Percentiles rank a stretch among this genome's conserved stretches.
These are phyloP conservation scores for Trichoderma parareesei DNA, from an alignment of 495 filamentous ascomycete species.

Conservation along the genomic window DNA sequence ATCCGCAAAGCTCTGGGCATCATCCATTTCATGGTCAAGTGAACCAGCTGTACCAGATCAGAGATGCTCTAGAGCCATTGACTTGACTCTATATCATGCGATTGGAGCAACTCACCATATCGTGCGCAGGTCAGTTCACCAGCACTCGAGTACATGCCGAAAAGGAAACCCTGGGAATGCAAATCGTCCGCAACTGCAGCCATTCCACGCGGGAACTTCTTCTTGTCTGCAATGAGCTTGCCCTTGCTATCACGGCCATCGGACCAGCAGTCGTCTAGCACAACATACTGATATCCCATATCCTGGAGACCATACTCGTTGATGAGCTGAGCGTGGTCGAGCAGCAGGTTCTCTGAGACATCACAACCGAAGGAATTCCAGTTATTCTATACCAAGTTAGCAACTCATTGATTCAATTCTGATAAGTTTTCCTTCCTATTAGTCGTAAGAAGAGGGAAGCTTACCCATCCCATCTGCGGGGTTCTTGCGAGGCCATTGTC, in stretches of 20 bases:
- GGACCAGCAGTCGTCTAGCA: constrained; percentile 51
- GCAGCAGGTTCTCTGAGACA: constrained; percentile 36
- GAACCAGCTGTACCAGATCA: constrained; percentile 25
- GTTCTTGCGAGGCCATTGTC: constrained; percentile 2
- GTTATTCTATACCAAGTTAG: constrained; percentile 22
- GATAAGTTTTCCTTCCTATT: no score
- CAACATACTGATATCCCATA: constrained; percentile 48
- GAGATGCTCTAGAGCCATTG: not conserved
- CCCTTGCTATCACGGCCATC: constrained; percentile 20
- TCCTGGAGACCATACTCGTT: constrained; percentile 28
- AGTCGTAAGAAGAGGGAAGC: not conserved
- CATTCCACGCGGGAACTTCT: constrained; percentile 52
- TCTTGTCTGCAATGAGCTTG: constrained; percentile 42
- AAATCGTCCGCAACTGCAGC: constrained; percentile 44
- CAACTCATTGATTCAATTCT: not conserved
- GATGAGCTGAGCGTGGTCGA: constrained; percentile 36
- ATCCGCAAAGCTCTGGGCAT: constrained; percentile 27
- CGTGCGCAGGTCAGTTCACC: constrained; percentile 51
- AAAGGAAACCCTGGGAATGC: constrained; percentile 47
- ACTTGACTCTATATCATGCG: not conserved
- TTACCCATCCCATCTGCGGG: constrained; percentile 8
- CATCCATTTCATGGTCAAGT: constrained; percentile 26
- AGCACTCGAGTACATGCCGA: constrained; percentile 54
- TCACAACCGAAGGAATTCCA: constrained; percentile 49
- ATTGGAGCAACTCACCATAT: constrained; percentile 27